Evolutionary conservation across 257 asterid species (phyloP).

Genomic region (Nicotiana benthamiana): DNA sequence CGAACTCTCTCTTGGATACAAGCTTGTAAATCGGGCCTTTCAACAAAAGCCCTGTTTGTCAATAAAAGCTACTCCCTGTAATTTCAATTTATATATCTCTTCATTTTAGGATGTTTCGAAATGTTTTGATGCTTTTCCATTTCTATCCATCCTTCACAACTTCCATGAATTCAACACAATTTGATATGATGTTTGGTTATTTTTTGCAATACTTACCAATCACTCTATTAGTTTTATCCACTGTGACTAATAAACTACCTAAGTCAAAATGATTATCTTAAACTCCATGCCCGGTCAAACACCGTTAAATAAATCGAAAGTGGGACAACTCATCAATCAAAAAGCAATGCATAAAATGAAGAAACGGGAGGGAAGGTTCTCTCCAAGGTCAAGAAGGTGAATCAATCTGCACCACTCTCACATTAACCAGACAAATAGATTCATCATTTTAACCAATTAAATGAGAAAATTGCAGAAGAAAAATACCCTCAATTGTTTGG

Average conservation of each 20-base stretch:
- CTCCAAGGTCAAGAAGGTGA: background rate
- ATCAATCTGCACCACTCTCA: background rate
- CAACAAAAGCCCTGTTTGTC: background rate
- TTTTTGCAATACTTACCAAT: too few relatives aligned
- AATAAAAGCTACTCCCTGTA: background rate
- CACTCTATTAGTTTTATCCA: background rate
- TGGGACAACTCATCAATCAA: background rate
- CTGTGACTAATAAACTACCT: background rate
- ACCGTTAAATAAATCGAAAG: background rate
- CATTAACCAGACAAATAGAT: background rate
- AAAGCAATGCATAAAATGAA: background rate
- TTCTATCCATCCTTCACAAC: too few relatives aligned
- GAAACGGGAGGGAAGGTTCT: background rate
- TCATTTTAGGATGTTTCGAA: background rate
- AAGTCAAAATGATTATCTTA: background rate
- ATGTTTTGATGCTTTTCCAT: background rate
- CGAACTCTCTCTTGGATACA: background rate
- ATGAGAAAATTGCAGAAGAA: background rate
- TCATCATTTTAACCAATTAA: background rate
- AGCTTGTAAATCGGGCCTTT: background rate
- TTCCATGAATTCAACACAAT: too few relatives aligned
- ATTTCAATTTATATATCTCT: background rate
- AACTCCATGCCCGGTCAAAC: background rate
- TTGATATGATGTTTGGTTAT: too few relatives aligned
- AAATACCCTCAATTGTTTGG: background rate